Base-by-base conservation (phyloP, 2,329 filamentous ascomycete species). In the Paraphaeosphaeria sporulosa region DNA sequence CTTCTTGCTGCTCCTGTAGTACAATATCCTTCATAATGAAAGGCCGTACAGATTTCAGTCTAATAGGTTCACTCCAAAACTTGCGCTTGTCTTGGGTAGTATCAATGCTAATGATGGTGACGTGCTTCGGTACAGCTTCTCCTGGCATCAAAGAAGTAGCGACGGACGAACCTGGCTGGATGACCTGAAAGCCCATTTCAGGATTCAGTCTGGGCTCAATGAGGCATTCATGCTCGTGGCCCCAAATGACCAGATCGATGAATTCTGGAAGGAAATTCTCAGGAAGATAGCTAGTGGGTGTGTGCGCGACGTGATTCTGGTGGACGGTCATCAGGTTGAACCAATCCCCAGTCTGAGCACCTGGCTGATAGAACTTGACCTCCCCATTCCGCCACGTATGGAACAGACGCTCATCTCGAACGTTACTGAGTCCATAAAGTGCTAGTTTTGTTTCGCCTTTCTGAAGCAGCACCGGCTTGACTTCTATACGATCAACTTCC, bases 271-370 rank as follows among this genome's bases (percentile, higher is more conserved):
- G 83, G 70, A 97, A 95, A 69, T 90, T 93, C 72, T 99, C 96
- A 0, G 96, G 94, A 0, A 99, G 85, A 72, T 97, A 98, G n/a
- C 92, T 90, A 0, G 94, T 98, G 19, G 94, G 88, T 0, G 92
- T 96, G 72, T 97, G 90, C 0, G 94, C 92, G 71, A 95, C 89
- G 72, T 98, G 95, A 69, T 99, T 99, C 73, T 99, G 95, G 74
- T 99, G 95, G 2, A 99, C 92, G 40, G 92, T 90, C 81, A 99
- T 89, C 60, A 99, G 78, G 72, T 98, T 98, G 83, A 98, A 99
- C 91, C 94, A 99, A 68, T 98, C 93, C 19, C 87, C 82, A 72
- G 90, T 90, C 67, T 97, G 92, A 17, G 89, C 86, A 19, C 86
- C 87, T 0, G 94, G 94, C 23, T 90, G 89, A 72, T 92, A 97